Evolutionary conservation across 768 basidiomycete species (phyloP).

Genomic region (Rhodotorula sphaerocarpa): DNA sequence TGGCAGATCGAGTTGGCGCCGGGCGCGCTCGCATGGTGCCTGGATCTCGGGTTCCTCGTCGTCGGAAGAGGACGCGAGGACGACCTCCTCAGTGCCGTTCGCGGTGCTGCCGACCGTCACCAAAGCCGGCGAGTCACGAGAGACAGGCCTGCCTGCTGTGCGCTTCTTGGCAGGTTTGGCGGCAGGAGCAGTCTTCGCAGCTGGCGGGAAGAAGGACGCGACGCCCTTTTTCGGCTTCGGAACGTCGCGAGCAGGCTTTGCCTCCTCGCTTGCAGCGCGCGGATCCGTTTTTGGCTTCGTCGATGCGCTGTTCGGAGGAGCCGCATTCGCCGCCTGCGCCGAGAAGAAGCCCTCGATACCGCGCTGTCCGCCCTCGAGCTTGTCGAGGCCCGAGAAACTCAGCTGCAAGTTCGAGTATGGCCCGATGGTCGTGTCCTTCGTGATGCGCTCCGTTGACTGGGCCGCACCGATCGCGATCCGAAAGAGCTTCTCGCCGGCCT

Average conservation of each 20-base stretch:
- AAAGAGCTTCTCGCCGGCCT: conserved; percentile 72
- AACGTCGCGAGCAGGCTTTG: background rate
- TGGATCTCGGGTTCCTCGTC: background rate
- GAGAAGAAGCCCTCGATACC: conserved; percentile 81
- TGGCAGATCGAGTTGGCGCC: conserved; percentile 39
- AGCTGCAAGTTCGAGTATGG: conserved; percentile 66
- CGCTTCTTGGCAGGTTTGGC: background rate
- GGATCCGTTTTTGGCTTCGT: no score
- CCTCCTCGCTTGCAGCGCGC: no score
- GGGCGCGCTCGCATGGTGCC: background rate
- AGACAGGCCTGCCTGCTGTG: background rate
- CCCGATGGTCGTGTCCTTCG: conserved; percentile 43
- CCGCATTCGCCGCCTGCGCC: background rate
- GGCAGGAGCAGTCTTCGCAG: conserved; percentile 30
- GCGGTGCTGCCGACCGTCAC: background rate
- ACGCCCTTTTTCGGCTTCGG: background rate
- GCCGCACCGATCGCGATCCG: conserved; percentile 65
- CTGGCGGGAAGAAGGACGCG: background rate
- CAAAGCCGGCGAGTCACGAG: background rate
- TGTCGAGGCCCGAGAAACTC: conserved; percentile 68
- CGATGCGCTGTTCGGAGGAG: background rate
- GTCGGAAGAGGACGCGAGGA: background rate
- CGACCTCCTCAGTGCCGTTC: conserved; percentile 1
- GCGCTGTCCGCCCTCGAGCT: conserved; percentile 66
- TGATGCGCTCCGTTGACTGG: conserved; percentile 21